Percentiles rank a stretch among this genome's conserved stretches.
Evolutionary conservation across 345 rosid species (phyloP).

Genomic region (Barbarea vulgaris): DNA sequence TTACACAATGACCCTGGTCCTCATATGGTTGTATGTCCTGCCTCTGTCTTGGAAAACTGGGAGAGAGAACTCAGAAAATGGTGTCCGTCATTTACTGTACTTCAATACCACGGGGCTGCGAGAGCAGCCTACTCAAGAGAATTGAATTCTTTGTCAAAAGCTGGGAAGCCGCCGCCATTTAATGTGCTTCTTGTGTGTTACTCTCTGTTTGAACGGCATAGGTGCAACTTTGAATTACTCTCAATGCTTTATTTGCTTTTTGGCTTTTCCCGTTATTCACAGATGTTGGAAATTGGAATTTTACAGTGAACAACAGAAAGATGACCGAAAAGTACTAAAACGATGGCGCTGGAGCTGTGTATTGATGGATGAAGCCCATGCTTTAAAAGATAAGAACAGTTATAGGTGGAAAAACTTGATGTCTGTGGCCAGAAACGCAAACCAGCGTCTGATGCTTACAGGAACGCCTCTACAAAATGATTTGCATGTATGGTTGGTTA

Average conservation of each 20-base stretch:
- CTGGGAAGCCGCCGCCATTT: constrained; percentile 87
- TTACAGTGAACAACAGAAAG: constrained; percentile 91
- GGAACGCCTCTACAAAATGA: constrained; percentile 99
- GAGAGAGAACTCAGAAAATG: constrained; percentile 94
- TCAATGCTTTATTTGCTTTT: constrained; percentile 23
- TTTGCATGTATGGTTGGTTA: constrained; percentile 65
- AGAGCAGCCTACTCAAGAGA: constrained; percentile 84
- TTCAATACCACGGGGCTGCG: constrained; percentile 82
- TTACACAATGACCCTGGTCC: constrained; percentile 90
- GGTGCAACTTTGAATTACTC: constrained; percentile 52
- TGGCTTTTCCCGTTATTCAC: constrained; percentile 16
- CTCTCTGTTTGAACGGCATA: constrained; percentile 94
- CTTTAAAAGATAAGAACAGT: constrained; percentile 92
- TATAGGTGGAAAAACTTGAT: constrained; percentile 96
- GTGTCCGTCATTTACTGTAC: constrained; percentile 95
- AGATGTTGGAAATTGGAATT: constrained; percentile 36
- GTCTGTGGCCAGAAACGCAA: constrained; percentile 90
- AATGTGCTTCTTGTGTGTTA: constrained; percentile 95
- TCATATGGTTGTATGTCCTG: constrained; percentile 96
- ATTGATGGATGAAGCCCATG: constrained; percentile 99
- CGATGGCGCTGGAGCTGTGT: constrained; percentile 98
- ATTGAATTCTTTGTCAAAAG: constrained; percentile 71
- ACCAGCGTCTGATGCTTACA: constrained; percentile 96
- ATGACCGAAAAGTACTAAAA: constrained; percentile 86
- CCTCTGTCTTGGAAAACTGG: constrained; percentile 97